phyloP scores from a whole-genome alignment of 108 stramenopile species.

The Aurantiochytrium sp. region DNA sequence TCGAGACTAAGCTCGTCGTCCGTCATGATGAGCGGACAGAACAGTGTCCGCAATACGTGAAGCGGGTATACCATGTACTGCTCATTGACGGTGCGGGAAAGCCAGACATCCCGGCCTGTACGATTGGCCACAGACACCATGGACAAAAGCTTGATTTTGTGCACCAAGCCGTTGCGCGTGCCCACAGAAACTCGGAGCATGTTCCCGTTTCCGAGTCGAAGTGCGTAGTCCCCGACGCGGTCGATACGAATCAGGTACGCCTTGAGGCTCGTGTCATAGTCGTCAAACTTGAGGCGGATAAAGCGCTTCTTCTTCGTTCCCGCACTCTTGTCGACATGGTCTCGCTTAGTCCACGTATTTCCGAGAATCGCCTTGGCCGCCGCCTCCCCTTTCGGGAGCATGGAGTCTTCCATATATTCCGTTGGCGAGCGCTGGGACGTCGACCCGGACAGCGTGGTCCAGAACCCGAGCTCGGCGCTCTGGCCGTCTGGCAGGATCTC shows the following conservation, averaged over 20 bases:
- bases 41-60: background rate
- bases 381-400: background rate
- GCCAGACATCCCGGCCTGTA: background rate
- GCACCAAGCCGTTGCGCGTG: conserved; percentile 1
- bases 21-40: background rate
- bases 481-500: background rate
- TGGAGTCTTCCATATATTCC: background rate
- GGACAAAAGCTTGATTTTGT: background rate
- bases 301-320: background rate
- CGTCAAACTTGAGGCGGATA: conserved; percentile 9
- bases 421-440: background rate
- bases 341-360: background rate
- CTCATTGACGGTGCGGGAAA: background rate
- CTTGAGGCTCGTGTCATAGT: background rate
- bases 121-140: background rate
- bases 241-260: background rate
- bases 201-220: background rate
- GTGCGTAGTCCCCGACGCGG: conserved; percentile 9
- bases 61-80: background rate
- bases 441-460: background rate
- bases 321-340: background rate
- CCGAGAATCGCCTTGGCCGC: background rate
- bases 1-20: background rate
- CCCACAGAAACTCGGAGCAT: background rate
- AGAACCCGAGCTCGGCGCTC: conserved; percentile 1